Base-by-base conservation (phyloP, 129 eudicot species). In the Cynara cardunculus region DNA sequence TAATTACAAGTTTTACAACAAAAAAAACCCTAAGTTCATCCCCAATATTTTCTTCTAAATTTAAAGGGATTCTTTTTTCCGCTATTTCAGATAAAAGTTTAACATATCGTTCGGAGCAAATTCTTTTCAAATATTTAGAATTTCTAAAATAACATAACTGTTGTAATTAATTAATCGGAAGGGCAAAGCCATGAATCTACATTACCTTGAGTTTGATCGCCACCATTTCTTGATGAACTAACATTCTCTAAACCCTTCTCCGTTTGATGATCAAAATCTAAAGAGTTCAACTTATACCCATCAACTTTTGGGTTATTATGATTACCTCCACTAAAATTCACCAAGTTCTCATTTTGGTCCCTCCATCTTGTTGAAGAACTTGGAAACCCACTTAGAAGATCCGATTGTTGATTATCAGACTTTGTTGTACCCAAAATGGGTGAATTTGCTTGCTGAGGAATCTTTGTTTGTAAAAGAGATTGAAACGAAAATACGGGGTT, bases 401-500 rank as follows among this genome's bases (percentile, higher is more conserved):
- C 62, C 25, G 31, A 34, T 66, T 13, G 49, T 1, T 24, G 72
- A 4, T 65, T 31, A 76, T 62, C 22, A 21, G 11, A 59, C 13
- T 61, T 61, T 2, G 26, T 24, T 2, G 28, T 3, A 8, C 69
- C 28, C 69, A 22, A 64, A 64, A 64, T 22, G 3, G 69, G 4
- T 7, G 31, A 35, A 62, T 24, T 64, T 25, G 25, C 67, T 53
- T 76, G 80, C 32, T 77, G 71, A 28, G 59, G 34, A 71, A 31
- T 31, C 79, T 35, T 44, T 66, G 72, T 35, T 77, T 65, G 89
- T 18, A 80, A 25, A 19, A 74, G 73, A 2, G 81, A 32, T 30
- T 89, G 92, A 37, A 86, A 79, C 3, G 72, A 24, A 34, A 81
- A 81, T n/a, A 78, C 12, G 0, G 78, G 76, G 11, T 84, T 87